These are phyloP conservation scores for Elaeis oleifera DNA, from an alignment of 202 grass and related monocot species.

Conservation along the genomic window DNA sequence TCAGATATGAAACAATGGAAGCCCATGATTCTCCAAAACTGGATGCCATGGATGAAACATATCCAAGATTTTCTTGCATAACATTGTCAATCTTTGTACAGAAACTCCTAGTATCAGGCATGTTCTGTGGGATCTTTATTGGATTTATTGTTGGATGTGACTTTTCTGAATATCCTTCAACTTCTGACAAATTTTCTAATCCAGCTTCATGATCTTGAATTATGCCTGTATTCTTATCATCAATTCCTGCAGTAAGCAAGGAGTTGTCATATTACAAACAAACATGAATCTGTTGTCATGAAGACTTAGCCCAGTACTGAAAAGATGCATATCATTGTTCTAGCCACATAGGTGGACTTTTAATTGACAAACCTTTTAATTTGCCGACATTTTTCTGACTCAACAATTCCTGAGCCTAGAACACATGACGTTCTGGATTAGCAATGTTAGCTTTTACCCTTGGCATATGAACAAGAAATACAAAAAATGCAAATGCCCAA, in stretches of 20 bases:
- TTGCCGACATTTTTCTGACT: constrained; percentile 40
- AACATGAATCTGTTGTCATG: too few species aligned
- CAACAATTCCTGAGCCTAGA: constrained; percentile 75
- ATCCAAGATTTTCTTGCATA: constrained; percentile 33
- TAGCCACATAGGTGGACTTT: not conserved
- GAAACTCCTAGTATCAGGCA: constrained; percentile 26
- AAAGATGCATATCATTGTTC: too few species aligned
- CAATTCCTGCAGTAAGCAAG: constrained; percentile 24
- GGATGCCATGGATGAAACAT: constrained; percentile 18
- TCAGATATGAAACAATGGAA: constrained; percentile 37
- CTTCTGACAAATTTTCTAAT: constrained; percentile 21
- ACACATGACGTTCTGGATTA: constrained; percentile 7
- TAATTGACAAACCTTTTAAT: constrained; percentile 46
- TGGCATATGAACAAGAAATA: not conserved
- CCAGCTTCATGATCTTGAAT: constrained; percentile 18
- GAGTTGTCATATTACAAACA: not conserved
- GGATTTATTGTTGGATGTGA: constrained; percentile 2
- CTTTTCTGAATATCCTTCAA: constrained; percentile 35
- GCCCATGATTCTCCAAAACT: constrained; percentile 49
- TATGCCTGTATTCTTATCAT: constrained; percentile 1
- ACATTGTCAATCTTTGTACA: constrained; percentile 30
- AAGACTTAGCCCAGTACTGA: too few species aligned
- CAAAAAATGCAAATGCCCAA: not conserved
- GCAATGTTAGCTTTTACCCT: constrained; percentile 25
- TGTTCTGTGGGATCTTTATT: constrained; percentile 9